These are phyloP conservation scores for Cyclotella choctawhatcheeana DNA, from an alignment of 108 stramenopile genomes.

Conservation along the genomic window DNA sequence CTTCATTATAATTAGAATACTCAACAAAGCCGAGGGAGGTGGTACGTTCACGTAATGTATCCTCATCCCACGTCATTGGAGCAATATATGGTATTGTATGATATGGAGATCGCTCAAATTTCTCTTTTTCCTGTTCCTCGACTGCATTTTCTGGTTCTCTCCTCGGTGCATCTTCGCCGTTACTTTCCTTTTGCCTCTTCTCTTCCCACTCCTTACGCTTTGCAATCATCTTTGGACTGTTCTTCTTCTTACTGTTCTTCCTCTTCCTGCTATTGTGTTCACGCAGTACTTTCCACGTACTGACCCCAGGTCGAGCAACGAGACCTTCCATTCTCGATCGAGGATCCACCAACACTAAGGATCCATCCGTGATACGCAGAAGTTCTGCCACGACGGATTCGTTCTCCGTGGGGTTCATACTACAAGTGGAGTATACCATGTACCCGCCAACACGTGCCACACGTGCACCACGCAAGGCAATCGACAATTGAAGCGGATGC, in stretches of 20 bases:
- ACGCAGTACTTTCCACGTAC: constrained; percentile 87
- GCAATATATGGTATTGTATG: constrained; percentile 47
- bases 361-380: constrained; percentile 72
- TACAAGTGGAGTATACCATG: constrained; percentile 95
- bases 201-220: constrained; percentile 59
- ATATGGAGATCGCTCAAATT: constrained; percentile 37
- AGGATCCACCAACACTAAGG: constrained; percentile 89
- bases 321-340: constrained; percentile 67
- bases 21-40: constrained; percentile 63
- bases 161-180: constrained; percentile 52
- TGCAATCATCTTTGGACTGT: constrained; percentile 75
- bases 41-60: constrained; percentile 56
- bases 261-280: constrained; percentile 56
- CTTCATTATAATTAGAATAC: constrained; percentile 70
- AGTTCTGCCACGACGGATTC: constrained; percentile 96
- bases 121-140: constrained; percentile 21
- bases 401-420: constrained; percentile 98
- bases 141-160: constrained; percentile 42
- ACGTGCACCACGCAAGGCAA: constrained; percentile 88
- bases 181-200: constrained; percentile 32
- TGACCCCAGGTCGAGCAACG: constrained; percentile 86
- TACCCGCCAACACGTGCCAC: constrained; percentile 87
- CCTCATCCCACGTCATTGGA: constrained; percentile 71
- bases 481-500: constrained; percentile 87
- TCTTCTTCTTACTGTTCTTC: constrained; percentile 74